Percentiles rank a stretch among this genome's conserved stretches.
phyloP scores from a whole-genome alignment of 768 basidiomycete species.

The Agaricus bisporus region DNA sequence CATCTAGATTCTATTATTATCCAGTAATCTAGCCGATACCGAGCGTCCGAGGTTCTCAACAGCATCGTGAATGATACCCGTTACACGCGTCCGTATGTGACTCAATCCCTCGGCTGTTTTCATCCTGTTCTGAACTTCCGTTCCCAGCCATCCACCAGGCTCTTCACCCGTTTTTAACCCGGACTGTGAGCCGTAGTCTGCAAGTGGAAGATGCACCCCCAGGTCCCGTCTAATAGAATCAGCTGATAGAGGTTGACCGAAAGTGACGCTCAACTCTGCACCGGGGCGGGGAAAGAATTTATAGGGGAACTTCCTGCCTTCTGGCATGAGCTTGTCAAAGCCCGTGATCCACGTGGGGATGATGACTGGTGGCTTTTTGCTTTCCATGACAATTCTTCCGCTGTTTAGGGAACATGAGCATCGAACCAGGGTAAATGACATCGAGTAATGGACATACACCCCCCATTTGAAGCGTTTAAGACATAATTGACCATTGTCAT shows the following conservation, averaged over 20 bases:
- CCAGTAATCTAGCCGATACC: conserved; percentile 31
- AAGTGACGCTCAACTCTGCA: conserved; percentile 63
- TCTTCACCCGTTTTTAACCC: conserved; percentile 11
- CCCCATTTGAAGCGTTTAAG: conserved; percentile 93
- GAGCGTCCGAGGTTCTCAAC: conserved; percentile 50
- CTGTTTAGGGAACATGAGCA: conserved; percentile 31
- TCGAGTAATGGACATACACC: conserved; percentile 50
- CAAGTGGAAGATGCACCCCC: not conserved
- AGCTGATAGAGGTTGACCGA: conserved; percentile 66
- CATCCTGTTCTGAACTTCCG: conserved; percentile 5
- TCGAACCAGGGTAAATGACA: not conserved
- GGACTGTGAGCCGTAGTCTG: conserved; percentile 9
- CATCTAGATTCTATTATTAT: not conserved
- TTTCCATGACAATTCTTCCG: conserved; percentile 72
- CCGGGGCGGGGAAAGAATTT: conserved; percentile 64
- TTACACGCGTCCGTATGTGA: conserved; percentile 45
- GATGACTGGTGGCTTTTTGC: conserved; percentile 57
- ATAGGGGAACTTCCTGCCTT: conserved; percentile 68
- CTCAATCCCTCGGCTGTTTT: conserved; percentile 4
- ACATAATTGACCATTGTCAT: conserved; percentile 34
- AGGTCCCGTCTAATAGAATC: conserved; percentile 13
- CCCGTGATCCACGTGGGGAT: conserved; percentile 91
- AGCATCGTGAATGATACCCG: conserved; percentile 42
- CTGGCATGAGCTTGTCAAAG: conserved; percentile 90
- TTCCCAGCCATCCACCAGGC: conserved; percentile 19